A percentile compares a stretch with the other conserved stretches of the same genome.
Evolutionary conservation across 1,139 yeast species (phyloP).

Genomic region (Dujonia santamariae): DNA sequence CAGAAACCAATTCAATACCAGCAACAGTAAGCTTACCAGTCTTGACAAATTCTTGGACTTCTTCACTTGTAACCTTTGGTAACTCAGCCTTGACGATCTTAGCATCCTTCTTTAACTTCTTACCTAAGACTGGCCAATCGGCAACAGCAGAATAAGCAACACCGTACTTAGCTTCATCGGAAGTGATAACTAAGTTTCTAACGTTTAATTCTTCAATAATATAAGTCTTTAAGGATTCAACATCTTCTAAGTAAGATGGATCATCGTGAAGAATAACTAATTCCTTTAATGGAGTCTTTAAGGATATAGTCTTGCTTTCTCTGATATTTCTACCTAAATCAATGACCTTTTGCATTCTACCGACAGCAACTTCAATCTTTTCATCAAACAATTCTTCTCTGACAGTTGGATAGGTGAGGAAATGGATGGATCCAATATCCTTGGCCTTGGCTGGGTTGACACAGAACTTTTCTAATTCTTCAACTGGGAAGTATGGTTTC

Average conservation of each 20-base stretch:
- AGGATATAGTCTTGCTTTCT: constrained; percentile 89
- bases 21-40: constrained; percentile 80
- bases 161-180: constrained; percentile 88
- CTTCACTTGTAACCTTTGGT: constrained; percentile 74
- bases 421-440: constrained; percentile 86
- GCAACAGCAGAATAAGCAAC: constrained; percentile 94
- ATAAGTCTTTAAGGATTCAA: constrained; percentile 73
- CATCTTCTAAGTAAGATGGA: constrained; percentile 67
- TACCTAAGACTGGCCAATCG: constrained; percentile 98
- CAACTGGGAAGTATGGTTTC: constrained; percentile 55
- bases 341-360: constrained; percentile 95
- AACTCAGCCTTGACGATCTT: constrained; percentile 92
- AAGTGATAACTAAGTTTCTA: constrained; percentile 80
- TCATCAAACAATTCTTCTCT: constrained; percentile 79
- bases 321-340: constrained; percentile 95
- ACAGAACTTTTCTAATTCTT: constrained; percentile 43
- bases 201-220: constrained; percentile 90
- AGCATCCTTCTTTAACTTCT: constrained; percentile 91
- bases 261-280: constrained; percentile 85
- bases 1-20: constrained; percentile 81
- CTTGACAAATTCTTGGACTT: constrained; percentile 72
- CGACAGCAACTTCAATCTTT: constrained; percentile 76
- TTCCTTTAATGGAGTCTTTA: constrained; percentile 91
- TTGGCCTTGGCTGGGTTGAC: constrained; percentile 35
- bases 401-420: constrained; percentile 84